These are phyloP conservation scores for Bacterosira constricta DNA, from an alignment of 108 stramenopile genomes.

Conservation along the genomic window DNA sequence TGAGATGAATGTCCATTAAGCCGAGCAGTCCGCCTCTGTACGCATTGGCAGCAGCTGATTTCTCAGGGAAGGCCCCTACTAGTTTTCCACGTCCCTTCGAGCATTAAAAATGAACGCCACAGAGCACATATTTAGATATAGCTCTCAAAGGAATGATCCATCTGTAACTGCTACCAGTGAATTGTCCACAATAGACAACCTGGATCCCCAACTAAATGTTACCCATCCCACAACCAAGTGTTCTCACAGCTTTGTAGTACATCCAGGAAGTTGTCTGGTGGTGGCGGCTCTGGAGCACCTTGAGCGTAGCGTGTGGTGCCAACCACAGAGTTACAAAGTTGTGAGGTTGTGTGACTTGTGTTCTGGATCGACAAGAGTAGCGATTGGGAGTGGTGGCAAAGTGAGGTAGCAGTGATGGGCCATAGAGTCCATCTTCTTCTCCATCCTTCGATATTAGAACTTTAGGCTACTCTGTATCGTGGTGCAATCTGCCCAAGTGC, in stretches of 20 bases:
- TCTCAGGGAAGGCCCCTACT: constrained; percentile 5
- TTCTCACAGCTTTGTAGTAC: constrained; percentile 4
- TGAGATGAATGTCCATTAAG: background rate
- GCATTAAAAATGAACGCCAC: constrained; percentile 18
- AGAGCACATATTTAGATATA: constrained; percentile 3
- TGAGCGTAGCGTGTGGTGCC: background rate
- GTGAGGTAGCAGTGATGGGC: too few species aligned
- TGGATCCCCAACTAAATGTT: background rate
- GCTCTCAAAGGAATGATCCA: constrained; percentile 20
- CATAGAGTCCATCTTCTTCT: too few species aligned
- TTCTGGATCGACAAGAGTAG: too few species aligned
- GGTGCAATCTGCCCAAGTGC: background rate
- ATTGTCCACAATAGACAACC: constrained; percentile 6
- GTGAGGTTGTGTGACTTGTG: background rate
- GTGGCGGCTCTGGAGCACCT: background rate
- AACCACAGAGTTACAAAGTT: background rate
- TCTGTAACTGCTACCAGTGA: constrained; percentile 15
- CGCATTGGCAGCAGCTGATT: background rate
- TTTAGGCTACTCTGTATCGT: background rate
- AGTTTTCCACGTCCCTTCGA: constrained; percentile 8
- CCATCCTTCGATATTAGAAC: too few species aligned
- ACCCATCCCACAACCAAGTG: constrained; percentile 1
- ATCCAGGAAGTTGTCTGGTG: constrained; percentile 1
- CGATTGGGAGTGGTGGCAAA: too few species aligned
- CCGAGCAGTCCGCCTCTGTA: constrained; percentile 12